Evolutionary conservation across 495 filamentous ascomycete genomes (phyloP), one percentile per base, ranked within the genome.

Genomic region (Aspergillus avenaceus): DNA sequence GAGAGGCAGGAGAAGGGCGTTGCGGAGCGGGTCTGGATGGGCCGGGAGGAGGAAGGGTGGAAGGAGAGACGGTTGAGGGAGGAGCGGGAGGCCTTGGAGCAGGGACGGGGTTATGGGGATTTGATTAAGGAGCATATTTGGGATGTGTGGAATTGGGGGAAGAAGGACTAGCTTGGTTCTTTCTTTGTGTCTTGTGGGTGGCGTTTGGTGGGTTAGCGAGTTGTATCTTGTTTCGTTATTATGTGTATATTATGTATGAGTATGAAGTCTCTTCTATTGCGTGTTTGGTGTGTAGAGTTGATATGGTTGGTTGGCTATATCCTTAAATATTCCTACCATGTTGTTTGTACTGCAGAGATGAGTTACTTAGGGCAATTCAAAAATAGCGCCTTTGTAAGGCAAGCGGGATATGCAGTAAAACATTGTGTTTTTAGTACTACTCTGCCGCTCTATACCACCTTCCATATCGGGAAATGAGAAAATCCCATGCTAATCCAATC

Each of bases 51-150:
- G 37, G 73, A 76, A 36, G 82, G 79, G 42, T 93, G 89, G 90
- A 85, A 85, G 76, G 79, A 81, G 67, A 78, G 77, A 74, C 67
- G 90, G 59, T 56, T 88, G 54, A 63, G 71, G 66, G 79, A 85
- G 75, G 87, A 91, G 65, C 76, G 76, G 71, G 75, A 88, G 71
- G 83, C 83, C 47, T 55, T 91, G 60, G 83, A 84, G 57, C 81
- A 86, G 49, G 91, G 91, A 16, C 86, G 83, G 66, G 87, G 88
- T 22, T 91, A 92, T 76, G 81, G 80, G 13, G 84, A 81, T 58
- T 70, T 96, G 68, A 96, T 96, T 54, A 76, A 79, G 67, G 87
- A 91, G 56, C 86, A 92, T 78, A 79, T 95, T 34, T 83, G 78
- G 76, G 89, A 96, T 67, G 91, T 91, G 34, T 88, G 79, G 82